Evolutionary conservation across 1,139 yeast genomes (phyloP), one percentile per base, ranked within the genome.

Genomic region (Nakaseomyces bracarensis): DNA sequence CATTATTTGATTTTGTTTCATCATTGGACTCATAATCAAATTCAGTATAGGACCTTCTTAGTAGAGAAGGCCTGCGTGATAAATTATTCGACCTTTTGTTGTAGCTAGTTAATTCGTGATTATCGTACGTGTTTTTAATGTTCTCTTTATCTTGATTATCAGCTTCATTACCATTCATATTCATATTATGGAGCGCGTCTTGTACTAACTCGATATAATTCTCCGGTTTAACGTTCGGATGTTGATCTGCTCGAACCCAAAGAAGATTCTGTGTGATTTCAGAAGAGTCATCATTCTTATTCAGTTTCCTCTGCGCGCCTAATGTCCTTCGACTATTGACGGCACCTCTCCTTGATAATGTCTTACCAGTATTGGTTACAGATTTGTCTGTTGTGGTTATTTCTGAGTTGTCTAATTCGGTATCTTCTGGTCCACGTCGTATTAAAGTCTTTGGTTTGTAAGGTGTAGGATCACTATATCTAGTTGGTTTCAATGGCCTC

Each of bases 231-330:
- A 87, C 75, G 54, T 83, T 89, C 1, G 96, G 96, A 57, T 87
- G 96, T 36, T 85, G 72, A 47, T 78, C 79, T 1, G 96, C 96
- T 0, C 96, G 96, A 1, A 87, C 96, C 96, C 96, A 87, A 40
- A 85, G 65, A 13, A 78, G 60, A 42, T 67, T 65, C 20, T 65
- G 49, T 7, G 51, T 47, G 11, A 51, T 20, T 20, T 45, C 43
- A 29, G 45, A 21, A 5, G 26, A 21, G 10, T 20, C 26, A n/a
- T 33, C 36, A 33, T 34, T 11, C 43, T 38, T 15, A 39, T 38
- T 34, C 13, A 26, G 10, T 16, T 29, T 33, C 11, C 26, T 20
- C n/a, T 33, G 25, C 11, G 16, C 13, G 8, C 26, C 18, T 4
- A 20, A 5, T 3, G 49, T 30, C 9, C 36, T 20, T 4, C 26